Evolutionary conservation across 805 yeast species (phyloP), one percentile per base, ranked within the genome.

Genomic region (Starmera quercuum): DNA sequence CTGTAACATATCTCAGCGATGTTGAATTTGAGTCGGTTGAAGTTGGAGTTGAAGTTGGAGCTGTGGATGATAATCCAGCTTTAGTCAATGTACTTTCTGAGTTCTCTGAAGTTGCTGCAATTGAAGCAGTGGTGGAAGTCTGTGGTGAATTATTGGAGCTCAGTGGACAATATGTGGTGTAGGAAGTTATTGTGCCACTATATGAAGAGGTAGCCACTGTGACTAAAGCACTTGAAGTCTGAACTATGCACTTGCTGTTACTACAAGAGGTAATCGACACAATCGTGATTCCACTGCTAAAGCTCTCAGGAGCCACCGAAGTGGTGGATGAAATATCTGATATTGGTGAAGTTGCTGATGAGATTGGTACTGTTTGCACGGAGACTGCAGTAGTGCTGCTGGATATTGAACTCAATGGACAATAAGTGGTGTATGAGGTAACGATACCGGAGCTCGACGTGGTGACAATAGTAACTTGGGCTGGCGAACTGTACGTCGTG

Each of bases 101-200:
- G 7, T n/a, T 16, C 19, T 31, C n/a, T 10, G 33, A 16, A 8
- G 17, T 13, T 13, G n/a, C 11, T 7, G 6, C 25, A 6, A 13
- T 19, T 28, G 55, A 44, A 18, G 49, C 53, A n/a, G 52, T 53
- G 18, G 49, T 46, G 35, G 41, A 47, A 11, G 51, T 33, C 20
- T 21, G 43, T 14, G 40, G 32, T 37, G 47, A 38, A 13, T 23
- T 33, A 14, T 35, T 41, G 14, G 51, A 42, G 13, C 45, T 49
- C 13, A 56, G 47, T 17, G 47, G 42, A 20, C 31, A 42, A 30
- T 49, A n/a, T 40, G 45, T 34, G 39, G 42, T 14, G 33, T 29
- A 16, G 17, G 15, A 6, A 13, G 42, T 30, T 9, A 29, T 34
- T 5, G 42, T 34, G n/a, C 35, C 50, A n/a, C 26, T 3, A 13